A percentile compares a stretch with the other conserved stretches of the same genome.
phyloP scores from a whole-genome alignment of 768 basidiomycete species.

The Boletales sp. region DNA sequence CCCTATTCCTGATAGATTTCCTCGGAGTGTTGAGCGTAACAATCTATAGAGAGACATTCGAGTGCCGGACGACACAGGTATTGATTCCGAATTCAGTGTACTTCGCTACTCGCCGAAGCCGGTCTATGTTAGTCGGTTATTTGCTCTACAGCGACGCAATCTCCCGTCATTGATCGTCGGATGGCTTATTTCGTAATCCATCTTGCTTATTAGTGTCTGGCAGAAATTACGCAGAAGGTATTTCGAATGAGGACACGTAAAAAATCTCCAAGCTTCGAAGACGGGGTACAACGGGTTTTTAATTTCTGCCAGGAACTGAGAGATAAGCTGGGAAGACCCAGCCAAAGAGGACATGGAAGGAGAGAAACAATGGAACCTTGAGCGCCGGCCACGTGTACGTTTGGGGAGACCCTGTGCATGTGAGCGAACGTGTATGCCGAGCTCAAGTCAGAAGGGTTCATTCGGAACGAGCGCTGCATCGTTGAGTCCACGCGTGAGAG shows the following conservation, averaged over 20 bases:
- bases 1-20: neutral
- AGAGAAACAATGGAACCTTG: conserved; percentile 17
- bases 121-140: conserved; percentile 18
- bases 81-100: conserved; percentile 4
- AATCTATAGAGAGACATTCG: conserved; percentile 49
- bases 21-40: conserved; percentile 2
- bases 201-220: neutral
- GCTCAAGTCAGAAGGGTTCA: conserved; percentile 5
- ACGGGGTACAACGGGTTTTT: conserved; percentile 5
- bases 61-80: conserved; percentile 49
- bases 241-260: conserved; percentile 11
- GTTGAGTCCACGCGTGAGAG: conserved; percentile 20
- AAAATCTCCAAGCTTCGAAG: conserved; percentile 9
- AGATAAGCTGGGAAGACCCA: conserved; percentile 25
- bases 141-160: conserved; percentile 17
- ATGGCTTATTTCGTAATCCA: conserved; percentile 7
- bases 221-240: neutral
- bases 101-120: conserved; percentile 6
- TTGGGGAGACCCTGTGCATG: neutral
- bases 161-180: conserved; percentile 6
- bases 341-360: neutral
- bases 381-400: conserved; percentile 1
- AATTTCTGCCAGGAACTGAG: conserved; percentile 9
- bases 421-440: neutral
- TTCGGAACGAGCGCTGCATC: conserved; percentile 16